Conservation (phyloP, 768 basidiomycete species). For the Brasilioporus rufonigricans region DNA sequence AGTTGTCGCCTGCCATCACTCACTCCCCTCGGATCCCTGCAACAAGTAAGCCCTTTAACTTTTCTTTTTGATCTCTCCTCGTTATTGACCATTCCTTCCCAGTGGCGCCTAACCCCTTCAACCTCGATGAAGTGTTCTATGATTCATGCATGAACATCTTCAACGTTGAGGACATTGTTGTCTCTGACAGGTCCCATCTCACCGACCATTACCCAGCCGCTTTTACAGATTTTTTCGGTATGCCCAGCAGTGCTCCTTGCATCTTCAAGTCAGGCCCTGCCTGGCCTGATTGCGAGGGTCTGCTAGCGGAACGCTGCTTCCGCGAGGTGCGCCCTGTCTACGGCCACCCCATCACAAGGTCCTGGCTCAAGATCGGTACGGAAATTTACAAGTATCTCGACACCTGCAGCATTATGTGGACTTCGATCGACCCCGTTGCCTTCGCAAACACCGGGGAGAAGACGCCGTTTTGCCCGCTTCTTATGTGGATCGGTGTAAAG, state of each 20-base stretch:
- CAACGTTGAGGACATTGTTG: not conserved
- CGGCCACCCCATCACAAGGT: not conserved
- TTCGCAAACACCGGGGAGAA: not conserved
- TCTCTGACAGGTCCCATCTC: not conserved
- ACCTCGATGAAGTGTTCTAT: too few relatives aligned
- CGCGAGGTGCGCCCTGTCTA: not conserved
- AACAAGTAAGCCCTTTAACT: too few relatives aligned
- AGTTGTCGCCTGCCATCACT: too few relatives aligned
- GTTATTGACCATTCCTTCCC: too few relatives aligned
- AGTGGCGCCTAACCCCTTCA: too few relatives aligned
- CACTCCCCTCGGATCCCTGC: too few relatives aligned
- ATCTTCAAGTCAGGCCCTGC: not conserved
- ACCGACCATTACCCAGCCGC: not conserved
- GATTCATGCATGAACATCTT: too few relatives aligned
- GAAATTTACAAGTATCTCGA: not conserved
- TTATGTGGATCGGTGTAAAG: not conserved
- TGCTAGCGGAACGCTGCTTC: not conserved
- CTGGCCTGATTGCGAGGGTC: not conserved
- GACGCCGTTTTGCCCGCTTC: not conserved
- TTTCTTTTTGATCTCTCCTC: too few relatives aligned
- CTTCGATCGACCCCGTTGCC: not conserved
- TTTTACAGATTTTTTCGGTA: not conserved
- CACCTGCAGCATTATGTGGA: not conserved
- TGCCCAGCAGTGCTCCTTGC: not conserved
- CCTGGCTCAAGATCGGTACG: not conserved